Evolutionary conservation across 176 grass and related monocot genomes (phyloP), one percentile per base, ranked within the genome.

Genomic region (Metroxylon sagu): DNA sequence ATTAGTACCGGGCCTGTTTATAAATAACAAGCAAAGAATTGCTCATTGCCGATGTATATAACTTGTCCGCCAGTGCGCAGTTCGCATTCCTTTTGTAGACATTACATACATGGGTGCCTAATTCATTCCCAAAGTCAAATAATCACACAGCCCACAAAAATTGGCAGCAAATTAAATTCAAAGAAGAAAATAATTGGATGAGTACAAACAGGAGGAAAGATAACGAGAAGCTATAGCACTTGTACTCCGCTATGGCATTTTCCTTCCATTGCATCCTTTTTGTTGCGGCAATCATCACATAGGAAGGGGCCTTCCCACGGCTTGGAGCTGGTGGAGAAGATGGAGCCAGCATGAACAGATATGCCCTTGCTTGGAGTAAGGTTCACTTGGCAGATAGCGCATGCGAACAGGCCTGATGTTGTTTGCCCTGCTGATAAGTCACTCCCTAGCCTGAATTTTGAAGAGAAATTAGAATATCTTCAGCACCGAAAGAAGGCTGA

Each of bases 181-280:
- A 49, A 65, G 26, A 50, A 52, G 50, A 31, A 52, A 68, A 31
- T 54, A 43, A 19, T 43, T 43, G 6, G 52, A 52, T 39, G 12
- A 6, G 8, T 7, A 14, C 35, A 43, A 43, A 43, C 35, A 14
- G 35, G 10, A 17, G 35, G 5, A 17, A 48, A 17, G 27, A 12
- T 18, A n/a, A 26, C 8, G 35, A 43, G 35, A 14, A 55, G 29
- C 59, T 78, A 95, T 53, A 95, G 67, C 60, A 90, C 91, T 75
- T 84, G 85, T 57, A 90, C 86, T 12, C 91, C 91, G 48, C 86
- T 90, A 1, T 83, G 83, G 7, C 80, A 86, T 76, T 90, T 95
- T 49, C 91, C 91, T 84, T 95, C 86, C 91, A 95, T 95, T 3
- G 91, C 91, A 43, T 95, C 91, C 80, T 95, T 95, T 56, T 95